These are phyloP conservation scores for Royoungia palumana DNA, from an alignment of 768 basidiomycete species.

Conservation along the genomic window DNA sequence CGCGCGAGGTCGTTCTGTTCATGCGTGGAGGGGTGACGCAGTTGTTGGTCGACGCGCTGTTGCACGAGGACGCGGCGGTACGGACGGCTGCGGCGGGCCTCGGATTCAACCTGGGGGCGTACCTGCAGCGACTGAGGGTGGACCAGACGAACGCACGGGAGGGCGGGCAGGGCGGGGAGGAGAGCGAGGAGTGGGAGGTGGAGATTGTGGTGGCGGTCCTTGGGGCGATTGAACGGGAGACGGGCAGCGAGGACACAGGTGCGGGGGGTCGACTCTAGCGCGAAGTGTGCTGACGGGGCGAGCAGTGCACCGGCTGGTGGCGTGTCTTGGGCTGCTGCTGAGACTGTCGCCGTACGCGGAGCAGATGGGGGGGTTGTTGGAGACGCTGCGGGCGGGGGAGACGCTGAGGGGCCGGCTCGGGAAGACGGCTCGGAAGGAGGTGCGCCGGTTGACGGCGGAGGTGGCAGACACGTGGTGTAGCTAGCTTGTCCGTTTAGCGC, in stretches of 20 bases:
- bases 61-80: slow-evolving; percentile 65
- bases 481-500: slow-evolving; percentile 3
- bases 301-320: slow-evolving; percentile 77
- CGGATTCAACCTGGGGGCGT: slow-evolving; percentile 70
- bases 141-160: slow-evolving; percentile 35
- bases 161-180: slow-evolving; percentile 39
- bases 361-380: slow-evolving; percentile 55
- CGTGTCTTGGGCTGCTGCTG: slow-evolving; percentile 72
- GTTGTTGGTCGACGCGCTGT: slow-evolving; percentile 61
- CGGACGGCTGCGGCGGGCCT: slow-evolving; percentile 80
- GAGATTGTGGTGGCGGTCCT: slow-evolving; percentile 83
- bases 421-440: slow-evolving; percentile 51
- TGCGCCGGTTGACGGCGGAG: slow-evolving; percentile 62
- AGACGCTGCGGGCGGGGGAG: slow-evolving; percentile 62
- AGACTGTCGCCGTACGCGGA: slow-evolving; percentile 71
- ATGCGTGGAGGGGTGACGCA: slow-evolving; percentile 40
- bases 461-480: slow-evolving; percentile 45
- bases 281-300: background rate
- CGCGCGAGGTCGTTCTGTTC: slow-evolving; percentile 38
- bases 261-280: slow-evolving; percentile 29
- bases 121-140: slow-evolving; percentile 60
- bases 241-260: slow-evolving; percentile 77
- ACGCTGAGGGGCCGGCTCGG: slow-evolving; percentile 56
- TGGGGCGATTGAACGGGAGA: slow-evolving; percentile 73
- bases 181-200: slow-evolving; percentile 80